Evolutionary conservation across 2,329 filamentous ascomycete genomes (phyloP).

Genomic region (Ilyonectria mors-panacis): DNA sequence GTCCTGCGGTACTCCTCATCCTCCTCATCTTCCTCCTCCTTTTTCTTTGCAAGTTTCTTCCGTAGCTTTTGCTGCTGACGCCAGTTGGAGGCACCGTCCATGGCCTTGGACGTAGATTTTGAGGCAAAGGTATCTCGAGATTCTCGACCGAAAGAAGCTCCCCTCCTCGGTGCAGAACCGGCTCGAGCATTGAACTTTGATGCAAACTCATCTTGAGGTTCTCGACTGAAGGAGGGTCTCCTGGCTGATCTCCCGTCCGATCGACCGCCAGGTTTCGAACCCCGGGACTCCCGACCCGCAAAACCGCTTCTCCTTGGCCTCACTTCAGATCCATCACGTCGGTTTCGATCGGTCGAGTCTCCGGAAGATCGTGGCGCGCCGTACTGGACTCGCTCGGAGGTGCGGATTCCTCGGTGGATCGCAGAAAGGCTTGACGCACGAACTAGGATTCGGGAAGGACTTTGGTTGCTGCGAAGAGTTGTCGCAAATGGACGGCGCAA

Average conservation of each 20-base stretch:
- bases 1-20: constrained; percentile 57
- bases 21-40: constrained; percentile 54
- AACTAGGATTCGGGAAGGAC: constrained; percentile 36
- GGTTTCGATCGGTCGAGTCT: constrained; percentile 11
- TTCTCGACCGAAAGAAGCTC: constrained; percentile 18
- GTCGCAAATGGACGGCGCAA: constrained; percentile 37
- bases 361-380: constrained; percentile 37
- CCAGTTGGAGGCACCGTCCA: constrained; percentile 48
- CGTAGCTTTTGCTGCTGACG: constrained; percentile 62
- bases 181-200: constrained; percentile 41
- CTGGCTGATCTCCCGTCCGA: not conserved
- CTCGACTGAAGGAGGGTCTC: constrained; percentile 18
- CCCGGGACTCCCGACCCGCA: constrained; percentile 26
- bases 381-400: constrained; percentile 57
- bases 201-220: constrained; percentile 36
- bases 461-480: constrained; percentile 17
- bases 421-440: constrained; percentile 69
- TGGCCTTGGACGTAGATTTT: constrained; percentile 48
- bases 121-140: constrained; percentile 34
- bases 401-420: constrained; percentile 76
- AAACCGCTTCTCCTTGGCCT: not conserved
- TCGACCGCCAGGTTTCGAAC: constrained; percentile 8
- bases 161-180: not conserved
- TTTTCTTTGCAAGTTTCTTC: constrained; percentile 65
- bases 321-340: constrained; percentile 12